Percentiles rank a stretch among this genome's conserved stretches.
phyloP scores from a whole-genome alignment of 2,329 filamentous ascomycete species.

The Pezicula carpinea region DNA sequence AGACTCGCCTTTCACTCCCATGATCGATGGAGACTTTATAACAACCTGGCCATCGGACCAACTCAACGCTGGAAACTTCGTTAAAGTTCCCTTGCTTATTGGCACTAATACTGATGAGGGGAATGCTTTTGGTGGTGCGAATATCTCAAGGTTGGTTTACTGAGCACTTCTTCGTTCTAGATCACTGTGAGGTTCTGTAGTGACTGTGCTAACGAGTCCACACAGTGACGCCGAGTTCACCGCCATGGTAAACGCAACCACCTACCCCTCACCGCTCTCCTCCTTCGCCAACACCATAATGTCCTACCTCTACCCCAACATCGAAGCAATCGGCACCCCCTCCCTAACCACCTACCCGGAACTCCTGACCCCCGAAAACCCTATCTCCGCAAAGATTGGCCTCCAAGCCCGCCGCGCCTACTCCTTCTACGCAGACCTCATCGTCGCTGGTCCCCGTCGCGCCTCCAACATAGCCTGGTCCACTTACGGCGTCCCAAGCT shows the following conservation, averaged over 20 bases:
- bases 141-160: background rate
- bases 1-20: conserved; percentile 30
- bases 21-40: conserved; percentile 34
- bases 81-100: conserved; percentile 38
- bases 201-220: conserved; percentile 13
- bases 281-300: conserved; percentile 22
- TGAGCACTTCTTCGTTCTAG: background rate
- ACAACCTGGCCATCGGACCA: conserved; percentile 47
- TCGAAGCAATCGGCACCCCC: conserved; percentile 44
- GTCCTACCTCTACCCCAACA: conserved; percentile 44
- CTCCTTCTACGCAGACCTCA: conserved; percentile 14
- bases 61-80: conserved; percentile 37
- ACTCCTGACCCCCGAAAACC: conserved; percentile 14
- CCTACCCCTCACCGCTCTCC: background rate
- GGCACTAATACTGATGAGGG: conserved; percentile 33
- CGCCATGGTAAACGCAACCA: background rate
- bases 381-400: conserved; percentile 29
- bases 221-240: conserved; percentile 24
- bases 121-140: conserved; percentile 32
- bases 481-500: conserved; percentile 15
- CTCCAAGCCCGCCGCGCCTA: conserved; percentile 14
- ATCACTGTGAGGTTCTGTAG: conserved; percentile 17
- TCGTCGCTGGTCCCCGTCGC: conserved; percentile 9
- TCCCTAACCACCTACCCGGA: conserved; percentile 11
- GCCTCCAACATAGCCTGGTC: conserved; percentile 10